These are phyloP conservation scores for Corrigiola litoralis DNA, from an alignment of 179 eudicot species.

Conservation along the genomic window DNA sequence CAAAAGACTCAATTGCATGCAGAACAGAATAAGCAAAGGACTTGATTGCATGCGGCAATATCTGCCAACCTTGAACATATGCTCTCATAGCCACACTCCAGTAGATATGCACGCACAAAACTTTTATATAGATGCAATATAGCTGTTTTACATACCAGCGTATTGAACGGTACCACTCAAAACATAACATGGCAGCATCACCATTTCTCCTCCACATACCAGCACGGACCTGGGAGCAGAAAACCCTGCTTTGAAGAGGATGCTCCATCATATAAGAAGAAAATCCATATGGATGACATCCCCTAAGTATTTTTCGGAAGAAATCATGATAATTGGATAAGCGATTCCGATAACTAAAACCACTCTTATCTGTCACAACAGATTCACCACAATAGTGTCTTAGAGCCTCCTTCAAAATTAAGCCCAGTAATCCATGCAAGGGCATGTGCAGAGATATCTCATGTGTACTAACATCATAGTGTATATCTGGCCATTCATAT, in stretches of 20 bases:
- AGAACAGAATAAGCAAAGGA: not conserved
- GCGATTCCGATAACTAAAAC: conserved; percentile 26
- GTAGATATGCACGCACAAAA: not conserved
- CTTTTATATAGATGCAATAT: not conserved
- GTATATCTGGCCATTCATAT: conserved; percentile 78
- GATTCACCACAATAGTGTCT: conserved; percentile 56
- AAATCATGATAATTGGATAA: conserved; percentile 37
- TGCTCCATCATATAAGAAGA: conserved; percentile 93
- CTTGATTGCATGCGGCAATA: not conserved
- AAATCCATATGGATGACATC: conserved; percentile 86
- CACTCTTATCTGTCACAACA: conserved; percentile 16
- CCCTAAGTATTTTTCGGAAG: conserved; percentile 60
- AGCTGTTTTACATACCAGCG: conserved; percentile 58
- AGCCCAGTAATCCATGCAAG: conserved; percentile 68
- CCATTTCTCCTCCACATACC: conserved; percentile 99
- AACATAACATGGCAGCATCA: conserved; percentile 64
- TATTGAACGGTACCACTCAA: conserved; percentile 80
- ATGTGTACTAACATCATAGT: conserved; percentile 79
- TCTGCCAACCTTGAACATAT: not conserved
- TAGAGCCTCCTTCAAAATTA: conserved; percentile 59
- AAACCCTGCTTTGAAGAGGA: conserved; percentile 84
- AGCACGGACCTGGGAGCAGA: conserved; percentile 94
- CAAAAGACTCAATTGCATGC: too few relatives aligned
- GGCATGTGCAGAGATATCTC: conserved; percentile 87
- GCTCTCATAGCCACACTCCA: not conserved